Conservation (phyloP, 2,329 filamentous ascomycete species). For the Ophiostoma ulmi region DNA sequence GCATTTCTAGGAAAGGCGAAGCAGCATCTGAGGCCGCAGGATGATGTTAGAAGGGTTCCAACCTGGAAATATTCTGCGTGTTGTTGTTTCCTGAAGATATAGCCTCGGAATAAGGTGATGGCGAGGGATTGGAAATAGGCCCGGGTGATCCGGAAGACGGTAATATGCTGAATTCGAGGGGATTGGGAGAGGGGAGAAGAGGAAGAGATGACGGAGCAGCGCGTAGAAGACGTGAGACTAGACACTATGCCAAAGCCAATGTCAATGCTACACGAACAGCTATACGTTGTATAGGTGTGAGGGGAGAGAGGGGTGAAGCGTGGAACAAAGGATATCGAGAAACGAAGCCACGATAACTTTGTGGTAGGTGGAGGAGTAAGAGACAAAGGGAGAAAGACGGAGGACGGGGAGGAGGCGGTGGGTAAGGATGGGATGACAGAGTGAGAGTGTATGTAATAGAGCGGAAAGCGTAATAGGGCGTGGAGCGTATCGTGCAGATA, state of each 20-base stretch:
- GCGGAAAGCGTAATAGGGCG: background rate
- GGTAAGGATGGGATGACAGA: background rate
- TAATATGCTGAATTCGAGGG: constrained; percentile 9
- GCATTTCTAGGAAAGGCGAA: constrained; percentile 43
- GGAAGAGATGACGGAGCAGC: background rate
- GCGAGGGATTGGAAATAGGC: background rate
- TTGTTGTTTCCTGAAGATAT: background rate
- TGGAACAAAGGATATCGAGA: constrained; percentile 4
- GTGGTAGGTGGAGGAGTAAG: constrained; percentile 1
- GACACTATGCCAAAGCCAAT: background rate
- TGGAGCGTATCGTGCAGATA: constrained; percentile 10
- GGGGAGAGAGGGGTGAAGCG: background rate
- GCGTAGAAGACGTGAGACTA: constrained; percentile 8
- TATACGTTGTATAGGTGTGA: background rate
- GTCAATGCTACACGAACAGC: background rate
- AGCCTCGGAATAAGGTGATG: background rate
- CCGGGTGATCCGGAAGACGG: background rate
- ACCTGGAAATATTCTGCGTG: background rate
- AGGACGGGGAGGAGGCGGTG: constrained; percentile 14
- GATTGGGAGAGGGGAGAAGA: background rate
- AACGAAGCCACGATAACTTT: background rate
- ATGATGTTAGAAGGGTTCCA: background rate
- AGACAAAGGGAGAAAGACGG: background rate
- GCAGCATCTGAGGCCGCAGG: constrained; percentile 19
- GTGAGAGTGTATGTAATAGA: background rate